Conservation (phyloP, 768 basidiomycete genomes). For the Mycena galopus region DNA sequence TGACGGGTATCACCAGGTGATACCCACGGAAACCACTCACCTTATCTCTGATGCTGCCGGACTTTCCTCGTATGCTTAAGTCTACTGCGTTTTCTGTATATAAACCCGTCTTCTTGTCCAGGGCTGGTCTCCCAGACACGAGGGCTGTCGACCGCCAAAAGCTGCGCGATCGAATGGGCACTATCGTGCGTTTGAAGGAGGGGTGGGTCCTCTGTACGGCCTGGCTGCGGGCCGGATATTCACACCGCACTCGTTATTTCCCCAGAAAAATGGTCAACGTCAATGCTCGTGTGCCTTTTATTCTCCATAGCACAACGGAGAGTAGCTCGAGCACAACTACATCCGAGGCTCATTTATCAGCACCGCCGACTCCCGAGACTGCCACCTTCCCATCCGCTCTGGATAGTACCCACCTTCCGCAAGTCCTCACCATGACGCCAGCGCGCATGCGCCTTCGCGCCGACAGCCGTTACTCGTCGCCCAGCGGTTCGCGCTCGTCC, state of each 20-base stretch:
- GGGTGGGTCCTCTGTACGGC: too few species aligned
- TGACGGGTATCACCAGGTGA: slow-evolving; percentile 2
- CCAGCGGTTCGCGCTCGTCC: slow-evolving; percentile 15
- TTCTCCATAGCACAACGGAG: slow-evolving; percentile 55
- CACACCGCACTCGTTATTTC: background rate
- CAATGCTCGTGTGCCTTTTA: slow-evolving; percentile 70
- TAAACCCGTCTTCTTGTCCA: background rate
- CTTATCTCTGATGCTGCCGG: background rate
- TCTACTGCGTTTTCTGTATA: background rate
- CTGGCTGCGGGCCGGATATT: slow-evolving; percentile 2
- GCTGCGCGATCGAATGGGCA: slow-evolving; percentile 65
- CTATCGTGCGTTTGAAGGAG: slow-evolving; percentile 73
- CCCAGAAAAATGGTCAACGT: slow-evolving; percentile 81
- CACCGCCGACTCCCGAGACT: background rate
- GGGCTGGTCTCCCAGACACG: background rate
- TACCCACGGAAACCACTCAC: slow-evolving; percentile 15
- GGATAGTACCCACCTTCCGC: background rate
- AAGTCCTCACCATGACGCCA: slow-evolving; percentile 10
- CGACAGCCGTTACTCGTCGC: slow-evolving; percentile 9
- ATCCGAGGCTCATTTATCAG: background rate
- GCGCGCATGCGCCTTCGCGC: slow-evolving; percentile 8
- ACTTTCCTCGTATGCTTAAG: background rate
- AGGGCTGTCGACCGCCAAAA: slow-evolving; percentile 58
- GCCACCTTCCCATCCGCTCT: background rate
- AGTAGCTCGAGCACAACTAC: background rate